These are phyloP conservation scores for Saccharum spontaneum DNA, from an alignment of 176 grass and related monocot species.

Conservation along the genomic window DNA sequence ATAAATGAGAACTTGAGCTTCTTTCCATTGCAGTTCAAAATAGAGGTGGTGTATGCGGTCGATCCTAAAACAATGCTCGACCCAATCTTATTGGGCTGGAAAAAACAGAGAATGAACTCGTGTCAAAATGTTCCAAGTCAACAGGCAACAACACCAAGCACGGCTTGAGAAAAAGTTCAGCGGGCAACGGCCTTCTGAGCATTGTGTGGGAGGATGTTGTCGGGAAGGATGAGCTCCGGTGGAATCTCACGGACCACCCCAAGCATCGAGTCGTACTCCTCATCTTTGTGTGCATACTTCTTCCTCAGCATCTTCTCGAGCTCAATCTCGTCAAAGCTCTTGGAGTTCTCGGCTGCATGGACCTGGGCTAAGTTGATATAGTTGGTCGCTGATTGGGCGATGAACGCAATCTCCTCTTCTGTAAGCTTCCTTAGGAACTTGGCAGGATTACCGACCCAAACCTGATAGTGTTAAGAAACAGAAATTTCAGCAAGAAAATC, in stretches of 20 bases:
- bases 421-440: constrained; percentile 97
- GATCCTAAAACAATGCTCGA: constrained; percentile 73
- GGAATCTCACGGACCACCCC: constrained; percentile 83
- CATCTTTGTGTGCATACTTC: constrained; percentile 74
- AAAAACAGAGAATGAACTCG: constrained; percentile 46
- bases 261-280: constrained; percentile 91
- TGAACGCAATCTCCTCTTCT: constrained; percentile 82
- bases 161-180: constrained; percentile 27
- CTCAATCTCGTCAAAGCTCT: constrained; percentile 90
- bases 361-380: constrained; percentile 89
- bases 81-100: constrained; percentile 69
- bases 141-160: constrained; percentile 41
- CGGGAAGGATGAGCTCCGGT: constrained; percentile 68
- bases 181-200: constrained; percentile 50
- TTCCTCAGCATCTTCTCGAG: constrained; percentile 85
- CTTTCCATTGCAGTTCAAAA: constrained; percentile 37
- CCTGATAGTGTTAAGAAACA: constrained; percentile 41
- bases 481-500: constrained; percentile 7
- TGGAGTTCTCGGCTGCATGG: constrained; percentile 85
- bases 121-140: constrained; percentile 43
- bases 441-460: constrained; percentile 95
- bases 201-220: constrained; percentile 76
- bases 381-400: constrained; percentile 75
- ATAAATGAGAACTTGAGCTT: not conserved
- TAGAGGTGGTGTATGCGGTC: constrained; percentile 40